Percentiles rank a stretch among this genome's conserved stretches.
These are phyloP conservation scores for Gautieria morchelliformis DNA, from an alignment of 768 basidiomycete species.

Conservation along the genomic window DNA sequence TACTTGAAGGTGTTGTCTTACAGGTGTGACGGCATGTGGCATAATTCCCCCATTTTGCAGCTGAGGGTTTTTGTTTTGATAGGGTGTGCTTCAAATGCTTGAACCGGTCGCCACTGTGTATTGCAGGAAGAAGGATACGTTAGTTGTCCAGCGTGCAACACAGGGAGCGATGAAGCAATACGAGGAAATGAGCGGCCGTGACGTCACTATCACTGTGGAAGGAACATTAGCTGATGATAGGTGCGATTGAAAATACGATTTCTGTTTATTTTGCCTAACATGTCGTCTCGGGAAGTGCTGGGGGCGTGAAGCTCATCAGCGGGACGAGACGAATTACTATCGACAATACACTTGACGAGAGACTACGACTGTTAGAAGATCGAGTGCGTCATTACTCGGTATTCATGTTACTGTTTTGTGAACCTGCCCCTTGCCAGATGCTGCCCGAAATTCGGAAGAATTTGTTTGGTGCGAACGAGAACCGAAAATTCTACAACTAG, in stretches of 20 bases:
- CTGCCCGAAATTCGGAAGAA: conserved; percentile 87
- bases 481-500: conserved; percentile 75
- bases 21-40: conserved; percentile 35
- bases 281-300: conserved; percentile 44
- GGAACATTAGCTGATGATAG: conserved; percentile 55
- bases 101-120: conserved; percentile 62
- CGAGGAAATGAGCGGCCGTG: conserved; percentile 67
- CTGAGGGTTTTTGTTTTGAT: background rate
- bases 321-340: conserved; percentile 74
- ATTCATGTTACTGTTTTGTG: background rate
- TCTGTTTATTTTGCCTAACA: background rate
- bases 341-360: conserved; percentile 92
- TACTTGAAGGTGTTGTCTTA: conserved; percentile 75
- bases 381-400: conserved; percentile 44
- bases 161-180: conserved; percentile 56
- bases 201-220: conserved; percentile 49
- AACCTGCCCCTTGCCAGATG: conserved; percentile 48
- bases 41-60: background rate
- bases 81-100: conserved; percentile 72
- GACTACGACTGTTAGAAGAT: conserved; percentile 82
- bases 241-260: conserved; percentile 25
- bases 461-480: conserved; percentile 83
- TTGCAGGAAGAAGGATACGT: conserved; percentile 58
- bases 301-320: conserved; percentile 71
- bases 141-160: conserved; percentile 52